These are phyloP conservation scores for Drechslerella dactyloides DNA, from an alignment of 2,329 filamentous ascomycete species.

Conservation along the genomic window DNA sequence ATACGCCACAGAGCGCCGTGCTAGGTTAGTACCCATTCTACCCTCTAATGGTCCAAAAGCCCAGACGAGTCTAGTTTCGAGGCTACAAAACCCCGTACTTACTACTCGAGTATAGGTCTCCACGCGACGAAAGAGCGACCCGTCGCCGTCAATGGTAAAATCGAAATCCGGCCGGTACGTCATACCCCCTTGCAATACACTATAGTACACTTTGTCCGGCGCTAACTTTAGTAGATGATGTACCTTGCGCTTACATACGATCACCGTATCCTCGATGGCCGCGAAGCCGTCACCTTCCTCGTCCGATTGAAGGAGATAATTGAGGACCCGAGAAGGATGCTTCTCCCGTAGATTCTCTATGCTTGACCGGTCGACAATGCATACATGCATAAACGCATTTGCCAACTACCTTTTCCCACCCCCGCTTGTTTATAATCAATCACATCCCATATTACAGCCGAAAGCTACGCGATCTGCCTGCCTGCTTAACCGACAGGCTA, in stretches of 20 bases:
- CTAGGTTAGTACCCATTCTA: constrained; percentile 39
- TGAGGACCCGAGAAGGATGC: constrained; percentile 91
- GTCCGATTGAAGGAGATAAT: constrained; percentile 98
- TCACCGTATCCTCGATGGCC: constrained; percentile 90
- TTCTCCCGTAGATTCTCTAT: constrained; percentile 63
- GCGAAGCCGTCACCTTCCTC: constrained; percentile 94
- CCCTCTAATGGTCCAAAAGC: constrained; percentile 69
- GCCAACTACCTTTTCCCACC: neutral
- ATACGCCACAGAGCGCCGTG: constrained; percentile 79
- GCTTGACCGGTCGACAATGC: too few relatives aligned
- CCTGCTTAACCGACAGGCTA: too few relatives aligned
- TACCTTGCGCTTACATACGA: constrained; percentile 97
- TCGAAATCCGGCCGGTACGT: constrained; percentile 81
- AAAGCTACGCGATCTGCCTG: neutral
- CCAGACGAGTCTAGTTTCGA: too few relatives aligned
- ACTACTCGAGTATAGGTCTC: constrained; percentile 64
- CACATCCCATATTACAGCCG: neutral
- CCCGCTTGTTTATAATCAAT: constrained; percentile 22
- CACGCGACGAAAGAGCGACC: constrained; percentile 97
- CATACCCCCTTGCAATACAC: neutral
- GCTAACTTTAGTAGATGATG: constrained; percentile 74
- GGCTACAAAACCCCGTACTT: too few relatives aligned
- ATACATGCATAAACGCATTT: too few relatives aligned
- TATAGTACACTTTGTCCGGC: neutral
- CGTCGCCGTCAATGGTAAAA: constrained; percentile 86